Evolutionary conservation across 129 eudicot genomes (phyloP).

Genomic region (Lactuca saligna): DNA sequence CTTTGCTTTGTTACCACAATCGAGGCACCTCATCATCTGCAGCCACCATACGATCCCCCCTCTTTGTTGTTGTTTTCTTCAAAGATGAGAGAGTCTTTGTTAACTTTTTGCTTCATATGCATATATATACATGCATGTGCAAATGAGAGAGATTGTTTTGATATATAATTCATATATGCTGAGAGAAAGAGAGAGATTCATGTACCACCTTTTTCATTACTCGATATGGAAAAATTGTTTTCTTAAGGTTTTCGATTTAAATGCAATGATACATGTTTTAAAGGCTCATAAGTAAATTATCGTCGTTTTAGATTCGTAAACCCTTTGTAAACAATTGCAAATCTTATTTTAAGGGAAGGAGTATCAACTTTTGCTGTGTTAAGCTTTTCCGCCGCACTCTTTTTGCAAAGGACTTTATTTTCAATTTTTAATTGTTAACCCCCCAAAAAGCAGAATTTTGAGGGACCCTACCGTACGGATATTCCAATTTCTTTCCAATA

Average conservation of each 20-base stretch:
- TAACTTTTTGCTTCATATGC: slow-evolving; percentile 2
- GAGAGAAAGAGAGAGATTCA: slow-evolving; percentile 14
- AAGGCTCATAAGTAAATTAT: slow-evolving; percentile 11
- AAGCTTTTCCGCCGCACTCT: slow-evolving; percentile 36
- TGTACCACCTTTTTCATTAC: slow-evolving; percentile 20
- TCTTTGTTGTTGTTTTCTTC: background rate
- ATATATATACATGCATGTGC: slow-evolving; percentile 22
- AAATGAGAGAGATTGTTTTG: background rate
- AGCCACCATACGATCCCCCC: background rate
- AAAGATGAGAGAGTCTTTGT: background rate
- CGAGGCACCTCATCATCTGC: slow-evolving; percentile 56
- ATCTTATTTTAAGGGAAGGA: slow-evolving; percentile 6
- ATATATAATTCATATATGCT: background rate
- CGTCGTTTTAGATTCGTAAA: background rate
- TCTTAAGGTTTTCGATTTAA: background rate
- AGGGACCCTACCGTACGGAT: slow-evolving; percentile 19
- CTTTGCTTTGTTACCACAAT: slow-evolving; percentile 92
- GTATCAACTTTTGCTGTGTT: slow-evolving; percentile 28
- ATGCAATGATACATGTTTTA: slow-evolving; percentile 11
- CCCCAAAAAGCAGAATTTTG: slow-evolving; percentile 12
- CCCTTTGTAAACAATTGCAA: slow-evolving; percentile 4
- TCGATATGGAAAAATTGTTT: background rate
- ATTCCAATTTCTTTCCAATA: background rate
- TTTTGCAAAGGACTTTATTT: slow-evolving; percentile 26
- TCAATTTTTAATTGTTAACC: background rate